phyloP scores from a whole-genome alignment of 208 protist species.

The Trypanosoma conorhini region DNA sequence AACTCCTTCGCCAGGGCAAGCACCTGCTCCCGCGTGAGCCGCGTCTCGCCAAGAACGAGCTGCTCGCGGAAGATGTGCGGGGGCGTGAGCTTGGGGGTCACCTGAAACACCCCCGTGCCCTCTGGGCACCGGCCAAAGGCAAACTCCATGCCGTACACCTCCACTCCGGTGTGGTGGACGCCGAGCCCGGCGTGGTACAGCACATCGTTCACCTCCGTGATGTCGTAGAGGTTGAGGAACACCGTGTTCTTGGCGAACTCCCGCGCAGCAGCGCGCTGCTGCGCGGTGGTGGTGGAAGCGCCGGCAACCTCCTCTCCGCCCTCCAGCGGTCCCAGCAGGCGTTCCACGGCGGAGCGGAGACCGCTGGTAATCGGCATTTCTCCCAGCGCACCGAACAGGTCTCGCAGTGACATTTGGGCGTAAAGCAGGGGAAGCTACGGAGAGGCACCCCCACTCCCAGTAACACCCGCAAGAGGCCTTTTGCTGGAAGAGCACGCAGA shows the following conservation, averaged over 20 bases:
- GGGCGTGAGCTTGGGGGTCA: slow-evolving; percentile 39
- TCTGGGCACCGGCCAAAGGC: slow-evolving; percentile 49
- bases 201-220: slow-evolving; percentile 41
- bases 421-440: background rate
- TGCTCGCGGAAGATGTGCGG: slow-evolving; percentile 80
- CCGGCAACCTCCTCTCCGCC: no score
- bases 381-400: background rate
- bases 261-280: background rate
- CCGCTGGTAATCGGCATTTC: background rate
- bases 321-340: no score
- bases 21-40: slow-evolving; percentile 37
- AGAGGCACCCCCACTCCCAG: background rate
- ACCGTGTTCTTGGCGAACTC: slow-evolving; percentile 46
- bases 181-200: slow-evolving; percentile 59
- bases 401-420: background rate
- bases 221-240: slow-evolving; percentile 77
- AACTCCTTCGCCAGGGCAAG: slow-evolving; percentile 32
- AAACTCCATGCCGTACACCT: slow-evolving; percentile 74
- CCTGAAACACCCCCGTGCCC: slow-evolving; percentile 46
- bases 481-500: background rate
- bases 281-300: background rate
- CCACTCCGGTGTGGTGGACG: slow-evolving; percentile 66
- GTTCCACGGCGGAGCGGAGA: no score
- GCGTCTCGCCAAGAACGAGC: slow-evolving; percentile 61
- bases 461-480: background rate